Conservation (phyloP, 495 filamentous ascomycete genomes). For the Podospora comata region DNA sequence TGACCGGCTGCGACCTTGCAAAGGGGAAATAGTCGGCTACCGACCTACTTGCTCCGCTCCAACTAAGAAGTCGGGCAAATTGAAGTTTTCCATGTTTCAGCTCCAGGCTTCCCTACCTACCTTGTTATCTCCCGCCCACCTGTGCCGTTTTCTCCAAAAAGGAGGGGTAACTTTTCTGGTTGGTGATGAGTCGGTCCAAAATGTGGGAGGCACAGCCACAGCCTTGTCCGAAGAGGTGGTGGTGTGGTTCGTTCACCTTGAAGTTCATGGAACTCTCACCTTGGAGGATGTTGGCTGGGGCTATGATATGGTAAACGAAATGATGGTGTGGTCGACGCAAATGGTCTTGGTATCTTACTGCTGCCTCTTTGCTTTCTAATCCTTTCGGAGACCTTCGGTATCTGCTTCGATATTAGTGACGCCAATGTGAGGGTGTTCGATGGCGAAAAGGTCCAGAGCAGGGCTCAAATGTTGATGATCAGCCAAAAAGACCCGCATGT, state of each 20-base stretch:
- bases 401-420: neutral
- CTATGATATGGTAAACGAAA: neutral
- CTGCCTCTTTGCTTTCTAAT: neutral
- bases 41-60: neutral
- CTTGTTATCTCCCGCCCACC: neutral
- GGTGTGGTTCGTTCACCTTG: neutral
- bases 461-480: neutral
- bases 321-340: neutral
- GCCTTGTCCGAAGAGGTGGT: neutral
- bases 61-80: neutral
- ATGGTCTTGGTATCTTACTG: neutral
- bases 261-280: neutral
- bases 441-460: neutral
- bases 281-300: neutral
- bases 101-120: neutral
- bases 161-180: neutral
- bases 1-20: neutral
- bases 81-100: neutral
- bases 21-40: neutral
- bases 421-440: neutral
- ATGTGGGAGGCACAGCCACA: neutral
- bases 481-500: neutral
- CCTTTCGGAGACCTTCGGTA: neutral
- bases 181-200: neutral
- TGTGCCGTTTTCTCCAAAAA: neutral